These are phyloP conservation scores for Hypholoma sublateritium DNA, from an alignment of 768 basidiomycete species.

Conservation along the genomic window DNA sequence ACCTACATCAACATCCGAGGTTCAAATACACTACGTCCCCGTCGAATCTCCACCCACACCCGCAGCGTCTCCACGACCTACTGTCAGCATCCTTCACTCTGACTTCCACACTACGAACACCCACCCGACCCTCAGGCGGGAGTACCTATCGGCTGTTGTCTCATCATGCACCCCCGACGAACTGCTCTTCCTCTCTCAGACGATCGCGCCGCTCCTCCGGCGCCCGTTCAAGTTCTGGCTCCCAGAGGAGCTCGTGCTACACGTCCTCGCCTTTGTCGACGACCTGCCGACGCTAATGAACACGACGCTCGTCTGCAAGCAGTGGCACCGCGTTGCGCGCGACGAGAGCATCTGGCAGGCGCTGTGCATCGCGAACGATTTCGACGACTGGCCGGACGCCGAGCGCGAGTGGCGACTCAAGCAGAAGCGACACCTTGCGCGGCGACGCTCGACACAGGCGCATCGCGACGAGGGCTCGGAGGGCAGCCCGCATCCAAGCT, in stretches of 20 bases:
- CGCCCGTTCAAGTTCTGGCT: constrained; percentile 51
- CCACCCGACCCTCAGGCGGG: neutral
- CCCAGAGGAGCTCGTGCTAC: constrained; percentile 63
- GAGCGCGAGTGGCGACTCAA: constrained; percentile 1
- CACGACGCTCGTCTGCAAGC: constrained; percentile 65
- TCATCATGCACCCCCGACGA: constrained; percentile 57
- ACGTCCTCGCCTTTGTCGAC: constrained; percentile 76
- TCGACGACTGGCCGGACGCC: constrained; percentile 29
- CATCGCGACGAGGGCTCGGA: neutral
- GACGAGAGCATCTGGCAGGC: constrained; percentile 83
- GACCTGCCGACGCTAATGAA: constrained; percentile 71
- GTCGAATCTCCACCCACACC: constrained; percentile 6
- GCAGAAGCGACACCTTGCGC: neutral
- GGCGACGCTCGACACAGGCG: neutral
- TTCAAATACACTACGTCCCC: constrained; percentile 5
- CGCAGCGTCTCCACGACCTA: neutral
- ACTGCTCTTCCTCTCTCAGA: constrained; percentile 63
- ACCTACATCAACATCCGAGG: neutral
- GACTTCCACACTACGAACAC: neutral
- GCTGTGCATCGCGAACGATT: constrained; percentile 65
- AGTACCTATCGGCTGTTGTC: constrained; percentile 49
- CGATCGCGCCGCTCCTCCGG: constrained; percentile 63
- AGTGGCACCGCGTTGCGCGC: constrained; percentile 67
- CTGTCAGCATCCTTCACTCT: neutral
- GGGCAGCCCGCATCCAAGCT: neutral